Percentiles rank a stretch among this genome's conserved stretches.
phyloP scores from a whole-genome alignment of 495 filamentous ascomycete species.

The Lentithecium fluviatile region DNA sequence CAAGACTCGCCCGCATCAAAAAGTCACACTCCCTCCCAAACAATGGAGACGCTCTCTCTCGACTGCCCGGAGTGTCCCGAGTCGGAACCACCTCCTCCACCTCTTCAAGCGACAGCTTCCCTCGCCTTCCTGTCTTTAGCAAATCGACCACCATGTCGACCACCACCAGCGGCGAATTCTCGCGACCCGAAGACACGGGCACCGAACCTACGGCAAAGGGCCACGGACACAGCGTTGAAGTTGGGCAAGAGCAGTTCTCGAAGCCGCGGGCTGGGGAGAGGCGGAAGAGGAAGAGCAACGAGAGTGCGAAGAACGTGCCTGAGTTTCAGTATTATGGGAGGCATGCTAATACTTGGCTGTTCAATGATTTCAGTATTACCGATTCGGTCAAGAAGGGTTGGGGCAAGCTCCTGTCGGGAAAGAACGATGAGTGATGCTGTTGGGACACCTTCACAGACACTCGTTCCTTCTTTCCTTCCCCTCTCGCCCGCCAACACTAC shows the following conservation, averaged over 20 bases:
- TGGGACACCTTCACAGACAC: not conserved
- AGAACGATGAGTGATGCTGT: conserved; percentile 10
- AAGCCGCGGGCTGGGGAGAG: conserved; percentile 8
- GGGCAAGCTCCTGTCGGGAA: conserved; percentile 12
- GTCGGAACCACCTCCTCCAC: conserved; percentile 13
- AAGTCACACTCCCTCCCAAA: conserved; percentile 10
- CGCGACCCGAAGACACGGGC: conserved; percentile 9
- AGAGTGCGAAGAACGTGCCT: conserved; percentile 13
- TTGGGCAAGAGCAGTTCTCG: conserved; percentile 13
- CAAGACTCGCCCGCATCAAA: conserved; percentile 13
- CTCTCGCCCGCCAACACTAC: not conserved
- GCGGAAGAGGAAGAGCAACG: conserved; percentile 6
- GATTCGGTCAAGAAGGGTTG: conserved; percentile 23
- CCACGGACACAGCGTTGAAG: not conserved
- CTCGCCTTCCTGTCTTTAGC: conserved; percentile 11
- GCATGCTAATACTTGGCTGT: conserved; percentile 34
- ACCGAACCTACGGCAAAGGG: not conserved
- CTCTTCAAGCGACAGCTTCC: not conserved
- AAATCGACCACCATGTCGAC: conserved; percentile 11
- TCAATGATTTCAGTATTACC: conserved; percentile 32
- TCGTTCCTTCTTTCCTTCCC: not conserved
- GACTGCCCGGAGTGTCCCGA: conserved; percentile 8
- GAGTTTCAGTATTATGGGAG: conserved; percentile 31
- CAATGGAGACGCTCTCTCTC: conserved; percentile 11
- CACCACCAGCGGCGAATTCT: not conserved